Evolutionary conservation across 2,329 filamentous ascomycete species (phyloP).

Genomic region (Ceratocystis papillata): DNA sequence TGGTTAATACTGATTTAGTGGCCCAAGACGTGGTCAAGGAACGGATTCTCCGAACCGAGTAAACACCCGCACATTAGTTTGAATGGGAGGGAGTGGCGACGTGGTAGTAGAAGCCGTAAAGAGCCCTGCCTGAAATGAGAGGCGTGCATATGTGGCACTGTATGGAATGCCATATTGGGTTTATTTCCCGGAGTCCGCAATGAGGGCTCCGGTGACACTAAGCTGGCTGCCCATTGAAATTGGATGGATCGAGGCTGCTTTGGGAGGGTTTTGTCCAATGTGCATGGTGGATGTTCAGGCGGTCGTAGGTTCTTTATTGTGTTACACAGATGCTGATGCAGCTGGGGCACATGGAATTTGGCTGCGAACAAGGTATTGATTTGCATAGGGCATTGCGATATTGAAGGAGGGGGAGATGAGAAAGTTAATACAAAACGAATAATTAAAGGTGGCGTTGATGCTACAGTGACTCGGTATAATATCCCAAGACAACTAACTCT

Average conservation of each 20-base stretch:
- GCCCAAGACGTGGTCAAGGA: not conserved
- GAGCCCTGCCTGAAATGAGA: not conserved
- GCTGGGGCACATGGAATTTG: not conserved
- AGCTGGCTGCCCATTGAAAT: not conserved
- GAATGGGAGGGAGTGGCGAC: not conserved
- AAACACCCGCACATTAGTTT: not conserved
- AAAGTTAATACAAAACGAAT: not conserved
- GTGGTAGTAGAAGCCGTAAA: not conserved
- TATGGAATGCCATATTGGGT: not conserved
- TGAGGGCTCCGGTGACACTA: not conserved
- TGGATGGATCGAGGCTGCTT: not conserved
- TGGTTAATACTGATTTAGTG: not conserved
- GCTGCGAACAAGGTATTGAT: not conserved
- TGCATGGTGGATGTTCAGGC: not conserved
- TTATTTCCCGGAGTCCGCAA: not conserved
- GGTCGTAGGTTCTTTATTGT: not conserved
- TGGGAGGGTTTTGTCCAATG: not conserved
- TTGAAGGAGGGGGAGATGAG: not conserved
- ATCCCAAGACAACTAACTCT: too few species aligned
- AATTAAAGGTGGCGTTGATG: not conserved
- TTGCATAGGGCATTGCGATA: not conserved
- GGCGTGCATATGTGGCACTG: not conserved
- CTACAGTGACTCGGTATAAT: not conserved
- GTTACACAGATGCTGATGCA: not conserved
- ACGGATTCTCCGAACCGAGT: not conserved